These are phyloP conservation scores for Imleria badia DNA, from an alignment of 768 basidiomycete species.

Conservation along the genomic window DNA sequence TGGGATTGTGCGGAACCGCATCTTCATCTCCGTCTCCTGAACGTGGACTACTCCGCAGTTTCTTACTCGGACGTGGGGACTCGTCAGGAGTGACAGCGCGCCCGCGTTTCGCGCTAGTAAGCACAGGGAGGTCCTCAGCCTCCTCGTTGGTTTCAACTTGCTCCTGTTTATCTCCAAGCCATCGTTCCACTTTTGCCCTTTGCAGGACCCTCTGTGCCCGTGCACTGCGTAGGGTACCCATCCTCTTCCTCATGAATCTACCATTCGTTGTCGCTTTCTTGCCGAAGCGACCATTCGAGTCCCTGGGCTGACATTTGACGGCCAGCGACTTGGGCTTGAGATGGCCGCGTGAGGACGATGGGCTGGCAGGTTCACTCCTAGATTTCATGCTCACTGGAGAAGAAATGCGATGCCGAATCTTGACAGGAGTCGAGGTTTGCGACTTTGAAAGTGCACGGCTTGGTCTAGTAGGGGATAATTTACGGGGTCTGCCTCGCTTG, in stretches of 20 bases:
- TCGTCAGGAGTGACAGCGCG: slow-evolving; percentile 22
- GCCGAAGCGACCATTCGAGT: slow-evolving; percentile 65
- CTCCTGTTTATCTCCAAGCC: slow-evolving; percentile 33
- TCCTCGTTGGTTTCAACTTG: slow-evolving; percentile 14
- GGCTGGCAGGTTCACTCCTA: slow-evolving; percentile 21
- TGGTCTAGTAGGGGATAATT: slow-evolving; percentile 23
- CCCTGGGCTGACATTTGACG: slow-evolving; percentile 56
- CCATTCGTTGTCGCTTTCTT: slow-evolving; percentile 55
- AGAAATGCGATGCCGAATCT: slow-evolving; percentile 12
- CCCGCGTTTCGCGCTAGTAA: slow-evolving; percentile 25
- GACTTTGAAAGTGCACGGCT: slow-evolving; percentile 10
- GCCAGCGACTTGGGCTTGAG: slow-evolving; percentile 44
- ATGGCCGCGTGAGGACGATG: slow-evolving; percentile 25
- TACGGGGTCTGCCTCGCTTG: slow-evolving; percentile 37
- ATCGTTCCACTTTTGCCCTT: slow-evolving; percentile 41
- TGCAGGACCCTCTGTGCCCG: slow-evolving; percentile 43
- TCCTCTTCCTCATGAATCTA: slow-evolving; percentile 39
- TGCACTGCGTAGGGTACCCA: slow-evolving; percentile 23
- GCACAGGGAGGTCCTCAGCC: slow-evolving; percentile 9
- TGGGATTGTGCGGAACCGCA: slow-evolving; percentile 26
- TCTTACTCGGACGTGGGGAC: slow-evolving; percentile 29
- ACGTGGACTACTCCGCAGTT: slow-evolving; percentile 17
- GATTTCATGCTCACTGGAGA: slow-evolving; percentile 24
- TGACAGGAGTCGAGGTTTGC: slow-evolving; percentile 7
- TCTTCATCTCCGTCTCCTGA: slow-evolving; percentile 29